A percentile compares a stretch with the other conserved stretches of the same genome.
Conservation (phyloP, 1,284 basidiomycete species). For the Ceratobasidium theobromae region DNA sequence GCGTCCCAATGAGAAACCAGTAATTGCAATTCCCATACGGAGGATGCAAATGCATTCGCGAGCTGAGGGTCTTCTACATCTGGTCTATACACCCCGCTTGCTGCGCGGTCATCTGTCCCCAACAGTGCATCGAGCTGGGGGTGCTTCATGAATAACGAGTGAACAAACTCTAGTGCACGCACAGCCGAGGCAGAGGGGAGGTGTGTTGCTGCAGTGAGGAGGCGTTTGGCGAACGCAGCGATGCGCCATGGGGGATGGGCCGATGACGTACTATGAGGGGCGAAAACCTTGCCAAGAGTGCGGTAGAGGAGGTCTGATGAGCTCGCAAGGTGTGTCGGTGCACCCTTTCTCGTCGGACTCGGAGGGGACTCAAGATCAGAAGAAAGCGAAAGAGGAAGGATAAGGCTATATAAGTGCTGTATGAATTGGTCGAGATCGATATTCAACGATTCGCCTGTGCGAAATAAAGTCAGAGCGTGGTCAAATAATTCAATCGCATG, state of each 20-base stretch:
- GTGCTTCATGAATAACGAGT: conserved; percentile 71
- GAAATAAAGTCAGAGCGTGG: conserved; percentile 11
- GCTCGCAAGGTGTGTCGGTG: neutral
- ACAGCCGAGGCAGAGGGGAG: conserved; percentile 71
- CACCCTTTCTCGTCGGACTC: conserved; percentile 28
- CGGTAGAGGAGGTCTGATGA: conserved; percentile 76
- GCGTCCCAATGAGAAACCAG: conserved; percentile 64
- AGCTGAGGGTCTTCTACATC: conserved; percentile 87
- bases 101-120: conserved; percentile 80
- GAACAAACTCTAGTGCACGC: conserved; percentile 72
- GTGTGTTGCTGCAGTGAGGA: conserved; percentile 75
- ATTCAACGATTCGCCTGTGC: conserved; percentile 89
- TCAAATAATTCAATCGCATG: neutral
- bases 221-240: conserved; percentile 90
- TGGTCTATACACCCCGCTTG: conserved; percentile 78
- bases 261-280: conserved; percentile 57
- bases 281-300: conserved; percentile 78
- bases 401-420: conserved; percentile 69
- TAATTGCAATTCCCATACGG: conserved; percentile 67
- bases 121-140: conserved; percentile 80
- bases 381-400: conserved; percentile 60
- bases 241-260: conserved; percentile 70
- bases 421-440: conserved; percentile 93
- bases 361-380: conserved; percentile 52
- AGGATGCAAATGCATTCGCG: conserved; percentile 63